phyloP scores from a whole-genome alignment of 148 eudicot genomes.

The Pharnaceum exiguum region DNA sequence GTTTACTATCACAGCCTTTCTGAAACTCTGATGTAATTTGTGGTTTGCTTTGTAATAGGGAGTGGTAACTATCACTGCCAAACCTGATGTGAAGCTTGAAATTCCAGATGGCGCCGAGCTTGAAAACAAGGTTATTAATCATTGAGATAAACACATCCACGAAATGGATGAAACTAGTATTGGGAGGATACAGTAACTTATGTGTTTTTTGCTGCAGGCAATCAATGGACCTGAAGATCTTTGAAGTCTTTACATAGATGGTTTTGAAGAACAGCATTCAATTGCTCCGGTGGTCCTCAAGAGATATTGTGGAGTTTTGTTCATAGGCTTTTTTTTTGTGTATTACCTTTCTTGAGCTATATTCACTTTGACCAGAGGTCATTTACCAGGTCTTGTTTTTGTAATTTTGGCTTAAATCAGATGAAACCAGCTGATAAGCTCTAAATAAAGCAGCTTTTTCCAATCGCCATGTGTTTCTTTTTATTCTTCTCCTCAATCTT shows the following conservation, averaged over 20 bases:
- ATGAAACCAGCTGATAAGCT: neutral
- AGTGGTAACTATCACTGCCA: conserved; percentile 63
- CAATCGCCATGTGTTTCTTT: neutral
- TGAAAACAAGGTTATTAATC: conserved; percentile 57
- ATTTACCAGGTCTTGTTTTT: neutral
- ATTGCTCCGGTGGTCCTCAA: neutral
- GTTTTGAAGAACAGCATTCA: neutral
- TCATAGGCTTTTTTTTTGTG: conserved; percentile 2
- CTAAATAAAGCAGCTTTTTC: conserved; percentile 1
- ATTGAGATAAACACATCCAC: neutral
- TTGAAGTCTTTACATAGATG: conserved; percentile 14
- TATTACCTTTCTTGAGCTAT: conserved; percentile 3
- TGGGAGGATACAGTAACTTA: neutral
- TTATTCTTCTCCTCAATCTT: neutral
- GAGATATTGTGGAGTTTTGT: conserved; percentile 3
- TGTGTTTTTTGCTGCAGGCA: conserved; percentile 36
- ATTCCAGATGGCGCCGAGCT: conserved; percentile 82
- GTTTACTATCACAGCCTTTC: neutral
- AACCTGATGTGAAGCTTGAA: conserved; percentile 72
- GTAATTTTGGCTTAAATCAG: neutral
- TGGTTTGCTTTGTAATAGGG: conserved; percentile 38
- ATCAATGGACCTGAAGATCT: conserved; percentile 64
- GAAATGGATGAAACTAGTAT: neutral
- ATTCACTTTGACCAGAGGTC: neutral
- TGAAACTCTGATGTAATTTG: neutral